Evolutionary conservation across 495 filamentous ascomycete species (phyloP).

Genomic region (Lasiosphaeria ovina): DNA sequence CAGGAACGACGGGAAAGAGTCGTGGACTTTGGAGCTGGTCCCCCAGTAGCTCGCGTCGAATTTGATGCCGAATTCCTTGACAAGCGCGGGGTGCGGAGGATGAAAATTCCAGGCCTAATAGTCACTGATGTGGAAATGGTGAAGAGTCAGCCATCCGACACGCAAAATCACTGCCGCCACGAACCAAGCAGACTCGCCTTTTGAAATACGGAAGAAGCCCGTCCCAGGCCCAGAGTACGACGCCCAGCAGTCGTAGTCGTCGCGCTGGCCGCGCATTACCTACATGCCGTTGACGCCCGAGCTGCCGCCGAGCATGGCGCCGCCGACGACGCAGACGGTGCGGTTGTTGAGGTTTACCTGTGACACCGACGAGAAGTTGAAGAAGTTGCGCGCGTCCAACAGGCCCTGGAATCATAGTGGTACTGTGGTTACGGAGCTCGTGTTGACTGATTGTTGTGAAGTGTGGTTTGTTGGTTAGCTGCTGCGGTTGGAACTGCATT

Average conservation of each 20-base stretch:
- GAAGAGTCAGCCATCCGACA: no score
- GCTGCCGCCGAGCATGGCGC: constrained; percentile 44
- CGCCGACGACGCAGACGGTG: constrained; percentile 29
- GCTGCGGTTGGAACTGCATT: neutral
- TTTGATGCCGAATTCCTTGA: constrained; percentile 32
- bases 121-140: no score
- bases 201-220: constrained; percentile 47
- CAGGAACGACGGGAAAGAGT: constrained; percentile 36
- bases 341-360: constrained; percentile 37
- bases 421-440: constrained; percentile 16
- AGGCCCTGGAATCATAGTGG: constrained; percentile 16
- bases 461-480: neutral
- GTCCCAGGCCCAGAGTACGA: constrained; percentile 45
- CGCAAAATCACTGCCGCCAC: no score
- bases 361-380: constrained; percentile 39
- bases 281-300: constrained; percentile 50
- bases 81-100: constrained; percentile 28
- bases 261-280: constrained; percentile 38
- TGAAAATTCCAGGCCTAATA: constrained; percentile 38
- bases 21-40: constrained; percentile 34
- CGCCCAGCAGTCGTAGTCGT: constrained; percentile 48
- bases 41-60: constrained; percentile 40
- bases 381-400: constrained; percentile 18
- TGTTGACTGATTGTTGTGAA: constrained; percentile 15
- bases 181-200: constrained; percentile 18